Conservation (phyloP, 257 asterid genomes). For the Thymus mandschuricus region DNA sequence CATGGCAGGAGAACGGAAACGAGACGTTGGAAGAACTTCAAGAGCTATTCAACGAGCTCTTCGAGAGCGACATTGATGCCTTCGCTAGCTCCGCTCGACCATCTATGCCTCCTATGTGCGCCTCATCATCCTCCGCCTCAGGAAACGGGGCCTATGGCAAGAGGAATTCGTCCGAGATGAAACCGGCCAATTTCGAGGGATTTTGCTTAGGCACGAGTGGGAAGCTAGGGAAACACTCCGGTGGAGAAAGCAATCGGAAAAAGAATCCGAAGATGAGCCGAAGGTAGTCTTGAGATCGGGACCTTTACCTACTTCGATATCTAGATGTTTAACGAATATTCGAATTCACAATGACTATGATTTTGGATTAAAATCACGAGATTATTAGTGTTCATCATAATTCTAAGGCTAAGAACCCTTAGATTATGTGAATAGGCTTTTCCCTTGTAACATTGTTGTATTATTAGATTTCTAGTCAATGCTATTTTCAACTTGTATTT, state of each 20-base stretch:
- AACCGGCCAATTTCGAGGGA: constrained; percentile 43
- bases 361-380: neutral
- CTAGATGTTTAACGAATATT: neutral
- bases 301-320: neutral
- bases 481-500: constrained; percentile 13
- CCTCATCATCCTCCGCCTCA: constrained; percentile 46
- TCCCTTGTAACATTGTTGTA: constrained; percentile 17
- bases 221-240: constrained; percentile 33
- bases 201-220: constrained; percentile 65
- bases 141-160: constrained; percentile 26
- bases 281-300: constrained; percentile 27
- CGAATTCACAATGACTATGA: neutral
- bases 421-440: neutral
- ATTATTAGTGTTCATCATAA: neutral
- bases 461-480: neutral
- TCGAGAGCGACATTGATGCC: constrained; percentile 50
- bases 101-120: constrained; percentile 40
- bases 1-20: constrained; percentile 57
- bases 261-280: constrained; percentile 40
- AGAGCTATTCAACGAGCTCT: constrained; percentile 63
- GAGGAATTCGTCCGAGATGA: constrained; percentile 44
- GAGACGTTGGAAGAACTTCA: constrained; percentile 74
- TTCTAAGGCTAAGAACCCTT: neutral
- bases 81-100: constrained; percentile 45
- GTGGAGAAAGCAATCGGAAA: constrained; percentile 44